Evolutionary conservation across 352 stramenopile genomes (phyloP).

Genomic region (Pythium angustatum): DNA sequence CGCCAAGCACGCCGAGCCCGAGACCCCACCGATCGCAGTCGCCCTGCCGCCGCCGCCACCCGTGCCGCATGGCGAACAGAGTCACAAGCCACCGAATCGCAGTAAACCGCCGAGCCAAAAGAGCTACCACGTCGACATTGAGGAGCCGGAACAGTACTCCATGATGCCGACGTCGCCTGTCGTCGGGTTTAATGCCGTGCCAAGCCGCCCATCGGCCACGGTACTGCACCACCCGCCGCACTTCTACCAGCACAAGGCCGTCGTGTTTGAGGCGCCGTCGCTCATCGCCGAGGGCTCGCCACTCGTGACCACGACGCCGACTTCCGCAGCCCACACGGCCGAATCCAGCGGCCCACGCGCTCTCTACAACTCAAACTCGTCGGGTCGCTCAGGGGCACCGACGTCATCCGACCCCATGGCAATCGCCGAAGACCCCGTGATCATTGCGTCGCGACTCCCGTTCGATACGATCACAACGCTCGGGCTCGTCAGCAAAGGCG

Average conservation of each 20-base stretch:
- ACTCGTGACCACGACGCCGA: neutral
- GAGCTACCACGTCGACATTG: neutral
- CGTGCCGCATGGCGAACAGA: neutral
- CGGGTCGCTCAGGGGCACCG: neutral
- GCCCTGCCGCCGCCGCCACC: neutral
- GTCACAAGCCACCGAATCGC: neutral
- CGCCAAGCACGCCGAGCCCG: neutral
- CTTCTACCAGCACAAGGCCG: constrained; percentile 2
- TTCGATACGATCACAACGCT: constrained; percentile 21
- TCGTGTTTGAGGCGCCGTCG: constrained; percentile 4
- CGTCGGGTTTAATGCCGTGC: no score
- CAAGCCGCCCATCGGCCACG: neutral
- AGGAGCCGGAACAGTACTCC: constrained; percentile 5
- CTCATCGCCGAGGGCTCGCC: neutral
- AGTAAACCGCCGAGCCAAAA: neutral
- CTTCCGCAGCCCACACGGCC: neutral
- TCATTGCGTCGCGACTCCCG: constrained; percentile 13
- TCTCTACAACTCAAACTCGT: constrained; percentile 6
- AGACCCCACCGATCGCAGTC: no score
- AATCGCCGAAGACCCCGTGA: constrained; percentile 8
- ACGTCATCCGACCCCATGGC: neutral
- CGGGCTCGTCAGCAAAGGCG: constrained; percentile 8
- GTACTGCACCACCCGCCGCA: constrained; percentile 1
- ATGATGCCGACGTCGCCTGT: constrained; percentile 16
- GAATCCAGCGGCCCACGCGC: neutral